These are phyloP conservation scores for Tilletia horrida DNA, from an alignment of 1,284 basidiomycete genomes.

Conservation along the genomic window DNA sequence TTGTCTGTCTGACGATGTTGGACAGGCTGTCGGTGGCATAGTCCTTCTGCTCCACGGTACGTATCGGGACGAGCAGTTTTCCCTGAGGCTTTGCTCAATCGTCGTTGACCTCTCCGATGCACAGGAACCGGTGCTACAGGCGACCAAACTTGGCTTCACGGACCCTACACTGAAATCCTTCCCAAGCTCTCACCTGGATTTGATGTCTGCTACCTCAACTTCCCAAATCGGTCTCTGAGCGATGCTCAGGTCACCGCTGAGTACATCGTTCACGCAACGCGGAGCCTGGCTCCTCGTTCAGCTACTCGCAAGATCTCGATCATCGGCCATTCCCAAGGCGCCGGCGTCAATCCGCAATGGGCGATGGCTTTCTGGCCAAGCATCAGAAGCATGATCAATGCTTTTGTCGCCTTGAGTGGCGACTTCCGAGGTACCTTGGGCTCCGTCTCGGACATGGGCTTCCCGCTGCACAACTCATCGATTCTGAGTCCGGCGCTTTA, in stretches of 20 bases:
- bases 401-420: conserved; percentile 46
- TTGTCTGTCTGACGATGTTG: neutral
- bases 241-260: conserved; percentile 52
- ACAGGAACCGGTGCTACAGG: conserved; percentile 44
- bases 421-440: conserved; percentile 47
- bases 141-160: conserved; percentile 32
- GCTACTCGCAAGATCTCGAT: conserved; percentile 46
- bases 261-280: conserved; percentile 51
- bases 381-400: conserved; percentile 17
- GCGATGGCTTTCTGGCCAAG: conserved; percentile 34
- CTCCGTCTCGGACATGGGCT: conserved; percentile 26
- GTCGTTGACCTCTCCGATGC: neutral
- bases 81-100: too few relatives aligned
- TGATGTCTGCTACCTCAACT: conserved; percentile 51
- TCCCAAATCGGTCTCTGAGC: conserved; percentile 38
- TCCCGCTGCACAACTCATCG: conserved; percentile 24
- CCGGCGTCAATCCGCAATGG: conserved; percentile 47
- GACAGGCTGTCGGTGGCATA: neutral
- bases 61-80: too few relatives aligned
- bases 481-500: neutral
- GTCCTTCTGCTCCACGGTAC: neutral
- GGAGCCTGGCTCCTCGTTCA: conserved; percentile 37
- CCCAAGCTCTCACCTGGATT: conserved; percentile 40
- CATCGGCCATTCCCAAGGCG: conserved; percentile 53
- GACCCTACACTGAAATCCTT: conserved; percentile 33